Percentiles rank a stretch among this genome's conserved stretches.
These are phyloP conservation scores for Botrytis galanthina DNA, from an alignment of 2,329 filamentous ascomycete species.

Conservation along the genomic window DNA sequence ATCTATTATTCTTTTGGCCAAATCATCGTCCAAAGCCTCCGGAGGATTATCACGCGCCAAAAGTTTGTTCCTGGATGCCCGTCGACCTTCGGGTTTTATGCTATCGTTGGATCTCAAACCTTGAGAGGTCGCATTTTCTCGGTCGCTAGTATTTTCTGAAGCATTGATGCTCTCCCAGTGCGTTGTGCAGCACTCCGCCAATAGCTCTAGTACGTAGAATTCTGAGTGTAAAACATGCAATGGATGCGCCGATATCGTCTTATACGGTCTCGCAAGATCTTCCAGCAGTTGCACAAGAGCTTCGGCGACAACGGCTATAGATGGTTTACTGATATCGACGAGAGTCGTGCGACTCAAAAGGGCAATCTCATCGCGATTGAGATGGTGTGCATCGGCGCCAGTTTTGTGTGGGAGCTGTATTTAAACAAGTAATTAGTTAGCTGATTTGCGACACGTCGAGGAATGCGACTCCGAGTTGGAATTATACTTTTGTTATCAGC, in stretches of 20 bases:
- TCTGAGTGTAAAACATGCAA: constrained; percentile 62
- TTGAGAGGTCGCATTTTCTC: constrained; percentile 30
- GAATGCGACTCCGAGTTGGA: constrained; percentile 16
- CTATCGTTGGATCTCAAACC: constrained; percentile 22
- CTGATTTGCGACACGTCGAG: constrained; percentile 21
- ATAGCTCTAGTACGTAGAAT: constrained; percentile 60
- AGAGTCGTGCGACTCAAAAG: constrained; percentile 60
- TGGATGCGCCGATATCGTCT: constrained; percentile 51
- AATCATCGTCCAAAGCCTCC: constrained; percentile 45
- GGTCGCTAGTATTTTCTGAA: constrained; percentile 27
- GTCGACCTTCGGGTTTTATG: constrained; percentile 27
- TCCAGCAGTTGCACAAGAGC: constrained; percentile 57
- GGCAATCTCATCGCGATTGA: constrained; percentile 60
- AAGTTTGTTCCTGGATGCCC: constrained; percentile 33
- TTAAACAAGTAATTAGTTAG: constrained; percentile 21
- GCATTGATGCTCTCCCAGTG: constrained; percentile 53
- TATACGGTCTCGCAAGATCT: constrained; percentile 56
- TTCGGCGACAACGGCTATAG: constrained; percentile 54
- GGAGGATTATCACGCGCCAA: constrained; percentile 30
- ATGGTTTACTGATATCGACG: constrained; percentile 56
- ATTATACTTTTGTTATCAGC: constrained; percentile 57
- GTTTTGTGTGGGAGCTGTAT: constrained; percentile 61
- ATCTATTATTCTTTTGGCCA: constrained; percentile 56
- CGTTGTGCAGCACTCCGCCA: constrained; percentile 63
- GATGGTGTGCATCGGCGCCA: constrained; percentile 54